Base-by-base conservation (phyloP, 208 protist genomes). In the Crithidia fasciculata region DNA sequence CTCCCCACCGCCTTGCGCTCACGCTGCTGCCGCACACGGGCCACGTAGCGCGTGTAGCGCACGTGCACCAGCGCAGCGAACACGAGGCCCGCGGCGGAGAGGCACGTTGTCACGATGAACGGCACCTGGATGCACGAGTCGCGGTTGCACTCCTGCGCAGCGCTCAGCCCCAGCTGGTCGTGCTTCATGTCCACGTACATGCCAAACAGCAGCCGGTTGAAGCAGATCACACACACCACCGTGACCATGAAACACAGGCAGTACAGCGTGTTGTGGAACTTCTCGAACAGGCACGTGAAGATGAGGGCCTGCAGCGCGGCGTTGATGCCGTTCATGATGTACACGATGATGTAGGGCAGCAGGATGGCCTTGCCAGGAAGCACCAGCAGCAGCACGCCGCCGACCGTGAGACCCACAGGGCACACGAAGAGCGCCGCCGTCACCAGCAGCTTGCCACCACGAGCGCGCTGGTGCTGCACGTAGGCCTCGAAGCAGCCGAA, bases 161-260 rank as follows among this genome's bases (percentile, higher is more conserved):
- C n/a, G 16, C 68, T 61, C 45, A 86, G 63, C 12, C 54, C 45
- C 50, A 83, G 68, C 59, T 73, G 74, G 43, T 53, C 56, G 66
- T 85, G 81, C 69, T 81, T 76, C 55, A 72, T 76, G 70, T 88
- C 81, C 55, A 85, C 78, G 66, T 74, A 74, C 54, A 82, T 69
- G 44, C 86, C 86, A 58, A 91, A 86, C 47, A 91, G 70, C n/a
- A 83, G 55, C 47, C 77, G 83, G 76, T 90, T 88, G 64, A 88
- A 88, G 72, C 71, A 74, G 54, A 90, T 81, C 8, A 84, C 74
- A n/a, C 61, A 73, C n/a, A 88, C 45, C 58, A 78, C 73, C 54
- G 67, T 75, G 53, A 81, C 82, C 41, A 83, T n/a, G 57, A 84
- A 88, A 12, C 73, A 67, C 57, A 82, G 60, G 63, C 67, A 82